Conservation (phyloP, 768 basidiomycete genomes). For the Russula lepida region DNA sequence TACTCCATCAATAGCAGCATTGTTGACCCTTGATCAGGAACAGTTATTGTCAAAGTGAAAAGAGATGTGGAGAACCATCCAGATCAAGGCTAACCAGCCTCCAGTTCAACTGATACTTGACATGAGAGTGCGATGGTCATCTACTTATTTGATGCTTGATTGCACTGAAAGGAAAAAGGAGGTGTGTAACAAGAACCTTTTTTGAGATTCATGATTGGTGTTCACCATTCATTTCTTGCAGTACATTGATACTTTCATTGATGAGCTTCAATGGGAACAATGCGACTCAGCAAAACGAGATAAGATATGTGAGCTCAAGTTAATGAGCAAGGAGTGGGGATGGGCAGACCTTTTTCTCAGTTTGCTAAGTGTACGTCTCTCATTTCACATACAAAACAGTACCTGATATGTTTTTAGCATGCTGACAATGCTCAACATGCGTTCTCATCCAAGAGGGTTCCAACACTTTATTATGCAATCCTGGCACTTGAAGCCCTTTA, state of each 20-base stretch:
- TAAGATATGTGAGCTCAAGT: neutral
- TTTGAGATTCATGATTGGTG: neutral
- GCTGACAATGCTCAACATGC: neutral
- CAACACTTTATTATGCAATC: neutral
- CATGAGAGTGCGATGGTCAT: neutral
- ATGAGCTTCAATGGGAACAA: neutral
- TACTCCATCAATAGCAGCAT: too few species aligned
- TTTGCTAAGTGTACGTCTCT: neutral
- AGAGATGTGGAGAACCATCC: neutral
- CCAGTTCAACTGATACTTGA: neutral
- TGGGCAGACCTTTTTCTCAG: neutral
- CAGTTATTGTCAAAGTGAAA: neutral
- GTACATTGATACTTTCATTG: neutral
- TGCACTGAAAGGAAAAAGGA: neutral
- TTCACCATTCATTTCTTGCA: neutral
- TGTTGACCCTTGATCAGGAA: neutral
- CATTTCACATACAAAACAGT: too few species aligned
- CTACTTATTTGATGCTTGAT: neutral
- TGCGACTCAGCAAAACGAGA: neutral
- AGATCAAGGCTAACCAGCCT: neutral
- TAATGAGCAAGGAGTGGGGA: neutral
- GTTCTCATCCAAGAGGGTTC: neutral
- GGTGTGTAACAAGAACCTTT: neutral
- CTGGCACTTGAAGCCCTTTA: neutral
- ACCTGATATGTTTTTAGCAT: neutral